phyloP scores from a whole-genome alignment of 106 monocot species.

The Allium sativum region DNA sequence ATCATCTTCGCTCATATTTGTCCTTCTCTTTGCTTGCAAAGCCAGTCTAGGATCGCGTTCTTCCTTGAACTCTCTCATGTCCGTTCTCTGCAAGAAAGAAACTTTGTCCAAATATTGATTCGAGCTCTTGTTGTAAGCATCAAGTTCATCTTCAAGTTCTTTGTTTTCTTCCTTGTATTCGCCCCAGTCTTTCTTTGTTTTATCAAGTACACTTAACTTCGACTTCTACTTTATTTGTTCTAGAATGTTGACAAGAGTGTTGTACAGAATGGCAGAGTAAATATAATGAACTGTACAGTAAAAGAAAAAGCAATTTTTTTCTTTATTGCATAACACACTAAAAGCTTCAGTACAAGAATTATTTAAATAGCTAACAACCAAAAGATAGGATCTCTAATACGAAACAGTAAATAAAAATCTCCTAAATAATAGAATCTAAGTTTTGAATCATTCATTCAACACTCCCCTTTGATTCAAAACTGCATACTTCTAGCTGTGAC shows the following conservation, averaged over 20 bases:
- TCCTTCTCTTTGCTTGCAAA: constrained; percentile 50
- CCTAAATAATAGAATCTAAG: too few relatives aligned
- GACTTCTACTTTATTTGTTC: constrained; percentile 97
- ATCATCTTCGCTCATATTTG: constrained; percentile 64
- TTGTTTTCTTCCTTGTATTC: constrained; percentile 92
- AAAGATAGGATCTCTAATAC: too few relatives aligned
- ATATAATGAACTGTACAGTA: too few relatives aligned
- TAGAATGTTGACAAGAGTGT: constrained; percentile 63
- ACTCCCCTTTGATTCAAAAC: too few relatives aligned
- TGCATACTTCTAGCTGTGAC: too few relatives aligned
- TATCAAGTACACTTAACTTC: constrained; percentile 93
- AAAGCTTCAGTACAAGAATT: too few relatives aligned
- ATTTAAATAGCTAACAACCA: too few relatives aligned
- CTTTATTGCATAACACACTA: too few relatives aligned
- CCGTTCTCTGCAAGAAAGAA: constrained; percentile 87
- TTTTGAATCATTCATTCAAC: too few relatives aligned
- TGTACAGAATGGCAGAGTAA: too few relatives aligned
- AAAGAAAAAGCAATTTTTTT: too few relatives aligned
- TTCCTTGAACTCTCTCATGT: constrained; percentile 75
- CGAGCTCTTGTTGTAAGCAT: constrained; percentile 99
- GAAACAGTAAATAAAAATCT: too few relatives aligned
- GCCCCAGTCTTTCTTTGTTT: constrained; percentile 97
- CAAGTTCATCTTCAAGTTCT: constrained; percentile 70
- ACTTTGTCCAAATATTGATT: constrained; percentile 93
- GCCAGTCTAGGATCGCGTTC: constrained; percentile 82